Percentiles rank a stretch among this genome's conserved stretches.
Evolutionary conservation across 2,329 filamentous ascomycete genomes (phyloP).

Genomic region (Cryphonectria nitschkei): DNA sequence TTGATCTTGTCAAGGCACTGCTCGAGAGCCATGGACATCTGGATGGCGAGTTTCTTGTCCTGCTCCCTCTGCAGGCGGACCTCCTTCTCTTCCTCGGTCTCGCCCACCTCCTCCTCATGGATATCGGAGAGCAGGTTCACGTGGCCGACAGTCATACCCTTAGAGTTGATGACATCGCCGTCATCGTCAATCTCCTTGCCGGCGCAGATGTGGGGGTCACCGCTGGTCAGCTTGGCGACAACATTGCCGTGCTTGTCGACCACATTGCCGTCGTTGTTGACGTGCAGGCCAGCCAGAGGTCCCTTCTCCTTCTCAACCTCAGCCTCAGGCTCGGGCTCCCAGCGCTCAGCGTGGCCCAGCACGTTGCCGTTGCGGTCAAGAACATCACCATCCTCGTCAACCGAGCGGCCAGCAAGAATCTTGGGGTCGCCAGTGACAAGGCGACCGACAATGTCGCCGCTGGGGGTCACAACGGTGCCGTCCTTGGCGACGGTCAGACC

Average conservation of each 20-base stretch:
- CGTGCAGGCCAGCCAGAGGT: conserved; percentile 56
- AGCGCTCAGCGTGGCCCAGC: conserved; percentile 62
- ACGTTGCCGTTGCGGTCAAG: conserved; percentile 73
- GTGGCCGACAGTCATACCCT: conserved; percentile 69
- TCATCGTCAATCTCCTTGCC: conserved; percentile 73
- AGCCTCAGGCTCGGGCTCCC: conserved; percentile 50
- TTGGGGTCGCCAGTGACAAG: conserved; percentile 73
- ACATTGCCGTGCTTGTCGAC: conserved; percentile 62
- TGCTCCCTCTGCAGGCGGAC: conserved; percentile 61
- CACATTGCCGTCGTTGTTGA: conserved; percentile 64
- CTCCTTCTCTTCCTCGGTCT: conserved; percentile 62
- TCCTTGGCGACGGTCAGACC: conserved; percentile 70
- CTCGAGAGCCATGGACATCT: conserved; percentile 73
- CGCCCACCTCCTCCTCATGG: conserved; percentile 49
- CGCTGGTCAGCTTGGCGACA: conserved; percentile 69
- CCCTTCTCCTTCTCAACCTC: conserved; percentile 56
- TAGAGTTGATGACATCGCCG: conserved; percentile 71
- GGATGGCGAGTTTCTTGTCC: conserved; percentile 76
- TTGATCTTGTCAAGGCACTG: conserved; percentile 83
- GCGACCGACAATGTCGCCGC: conserved; percentile 73
- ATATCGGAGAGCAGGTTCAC: conserved; percentile 68
- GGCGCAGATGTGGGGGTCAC: conserved; percentile 65
- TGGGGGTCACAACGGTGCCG: conserved; percentile 66
- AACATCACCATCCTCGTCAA: conserved; percentile 83
- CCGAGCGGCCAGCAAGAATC: conserved; percentile 70